Conservation (phyloP, 2,329 filamentous ascomycete genomes). For the Fonsecaea multimorphosa region DNA sequence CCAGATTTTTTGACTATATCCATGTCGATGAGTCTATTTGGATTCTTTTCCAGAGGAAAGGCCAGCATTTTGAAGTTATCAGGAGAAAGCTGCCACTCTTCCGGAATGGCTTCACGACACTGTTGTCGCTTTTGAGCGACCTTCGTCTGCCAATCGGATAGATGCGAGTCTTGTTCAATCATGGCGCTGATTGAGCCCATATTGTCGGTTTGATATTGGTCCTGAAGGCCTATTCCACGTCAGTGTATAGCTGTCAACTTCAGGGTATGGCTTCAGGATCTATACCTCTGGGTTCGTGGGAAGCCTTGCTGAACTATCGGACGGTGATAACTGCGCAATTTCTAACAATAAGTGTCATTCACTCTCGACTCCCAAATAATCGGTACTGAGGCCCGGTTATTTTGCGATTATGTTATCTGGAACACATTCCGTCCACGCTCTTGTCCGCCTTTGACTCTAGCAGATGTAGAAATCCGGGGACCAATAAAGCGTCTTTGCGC, state of each 20-base stretch:
- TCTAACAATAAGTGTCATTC: not conserved
- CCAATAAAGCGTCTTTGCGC: constrained; percentile 26
- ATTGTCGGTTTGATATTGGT: constrained; percentile 1
- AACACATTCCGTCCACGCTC: constrained; percentile 8
- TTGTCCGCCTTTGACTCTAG: constrained; percentile 11
- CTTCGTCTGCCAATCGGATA: constrained; percentile 27
- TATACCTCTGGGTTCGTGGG: not conserved
- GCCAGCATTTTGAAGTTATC: constrained; percentile 25
- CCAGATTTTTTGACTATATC: constrained; percentile 50
- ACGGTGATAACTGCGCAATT: not conserved
- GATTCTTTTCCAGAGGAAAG: constrained; percentile 33
- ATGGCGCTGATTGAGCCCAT: constrained; percentile 25
- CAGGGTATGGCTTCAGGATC: not conserved
- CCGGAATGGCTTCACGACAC: constrained; percentile 35
- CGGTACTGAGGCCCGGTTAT: not conserved
- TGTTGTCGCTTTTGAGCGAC: constrained; percentile 33
- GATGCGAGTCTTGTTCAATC: constrained; percentile 1
- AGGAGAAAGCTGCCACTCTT: constrained; percentile 42
- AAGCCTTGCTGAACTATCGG: not conserved
- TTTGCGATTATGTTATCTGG: not conserved
- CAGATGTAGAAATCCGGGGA: not conserved
- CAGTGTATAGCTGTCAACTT: not conserved
- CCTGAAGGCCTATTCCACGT: not conserved
- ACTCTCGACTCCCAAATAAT: not conserved
- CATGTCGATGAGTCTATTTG: constrained; percentile 42